These are phyloP conservation scores for Trichoderma simmonsii DNA, from an alignment of 2,329 filamentous ascomycete genomes.

Conservation along the genomic window DNA sequence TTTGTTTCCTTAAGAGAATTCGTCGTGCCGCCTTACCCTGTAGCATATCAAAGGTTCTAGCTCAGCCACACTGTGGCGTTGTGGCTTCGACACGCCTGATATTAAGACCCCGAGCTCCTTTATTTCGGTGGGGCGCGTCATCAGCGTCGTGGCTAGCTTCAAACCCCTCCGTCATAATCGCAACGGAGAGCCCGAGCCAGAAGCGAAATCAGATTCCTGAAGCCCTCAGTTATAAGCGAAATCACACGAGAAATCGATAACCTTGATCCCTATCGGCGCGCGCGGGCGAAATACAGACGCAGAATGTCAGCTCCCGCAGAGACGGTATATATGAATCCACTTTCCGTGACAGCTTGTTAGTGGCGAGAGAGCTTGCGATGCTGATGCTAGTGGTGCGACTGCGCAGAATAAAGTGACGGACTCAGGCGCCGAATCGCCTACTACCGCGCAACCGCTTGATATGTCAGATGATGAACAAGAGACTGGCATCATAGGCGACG, in stretches of 20 bases:
- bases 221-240: constrained; percentile 16
- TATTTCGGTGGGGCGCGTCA: constrained; percentile 38
- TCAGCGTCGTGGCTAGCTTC: constrained; percentile 33
- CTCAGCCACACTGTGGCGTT: constrained; percentile 3
- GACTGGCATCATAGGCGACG: constrained; percentile 48
- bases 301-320: constrained; percentile 44
- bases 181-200: constrained; percentile 10
- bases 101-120: constrained; percentile 6
- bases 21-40: background rate
- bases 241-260: constrained; percentile 16
- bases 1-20: background rate
- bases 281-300: background rate
- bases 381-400: constrained; percentile 14
- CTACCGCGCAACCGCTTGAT: constrained; percentile 62
- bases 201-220: constrained; percentile 14
- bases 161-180: constrained; percentile 28
- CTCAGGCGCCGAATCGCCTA: constrained; percentile 59
- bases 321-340: constrained; percentile 37
- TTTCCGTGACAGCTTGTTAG: constrained; percentile 17
- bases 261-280: background rate
- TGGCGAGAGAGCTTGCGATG: constrained; percentile 20
- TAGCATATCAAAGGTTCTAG: background rate
- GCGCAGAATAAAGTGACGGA: constrained; percentile 26
- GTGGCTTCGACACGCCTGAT: background rate
- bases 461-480: constrained; percentile 72